Conservation (phyloP, 148 eudicot species). For the Spergularia marina region DNA sequence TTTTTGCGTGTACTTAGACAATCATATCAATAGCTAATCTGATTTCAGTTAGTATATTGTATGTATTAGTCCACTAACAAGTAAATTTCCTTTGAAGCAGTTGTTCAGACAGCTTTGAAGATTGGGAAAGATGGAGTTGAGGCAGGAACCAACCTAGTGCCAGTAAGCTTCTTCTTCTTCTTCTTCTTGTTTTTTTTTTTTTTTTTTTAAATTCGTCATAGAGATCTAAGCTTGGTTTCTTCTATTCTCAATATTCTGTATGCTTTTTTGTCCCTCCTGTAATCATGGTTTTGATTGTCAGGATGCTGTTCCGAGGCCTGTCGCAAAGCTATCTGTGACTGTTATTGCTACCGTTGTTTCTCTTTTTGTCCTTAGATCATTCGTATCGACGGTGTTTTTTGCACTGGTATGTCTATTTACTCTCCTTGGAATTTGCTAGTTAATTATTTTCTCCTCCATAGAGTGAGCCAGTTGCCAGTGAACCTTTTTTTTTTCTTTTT, state of each 20-base stretch:
- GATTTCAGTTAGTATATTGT: background rate
- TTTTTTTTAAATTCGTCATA: too few species aligned
- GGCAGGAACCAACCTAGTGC: constrained; percentile 89
- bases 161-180: constrained; percentile 43
- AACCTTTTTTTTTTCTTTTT: background rate
- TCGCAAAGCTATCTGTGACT: constrained; percentile 71
- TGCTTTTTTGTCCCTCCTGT: background rate
- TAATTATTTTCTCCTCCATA: background rate
- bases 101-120: constrained; percentile 62
- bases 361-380: constrained; percentile 70
- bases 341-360: constrained; percentile 46
- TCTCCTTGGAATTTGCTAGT: constrained; percentile 1
- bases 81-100: constrained; percentile 35
- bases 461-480: too few species aligned
- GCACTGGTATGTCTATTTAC: constrained; percentile 50
- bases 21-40: background rate
- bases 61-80: constrained; percentile 6
- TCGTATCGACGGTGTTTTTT: constrained; percentile 78
- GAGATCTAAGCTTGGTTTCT: background rate
- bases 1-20: background rate
- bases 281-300: constrained; percentile 25
- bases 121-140: constrained; percentile 89
- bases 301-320: constrained; percentile 82
- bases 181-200: too few species aligned
- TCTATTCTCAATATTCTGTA: background rate